Conservation (phyloP, 1,139 yeast genomes). For the Meyerozyma smithsonii region DNA sequence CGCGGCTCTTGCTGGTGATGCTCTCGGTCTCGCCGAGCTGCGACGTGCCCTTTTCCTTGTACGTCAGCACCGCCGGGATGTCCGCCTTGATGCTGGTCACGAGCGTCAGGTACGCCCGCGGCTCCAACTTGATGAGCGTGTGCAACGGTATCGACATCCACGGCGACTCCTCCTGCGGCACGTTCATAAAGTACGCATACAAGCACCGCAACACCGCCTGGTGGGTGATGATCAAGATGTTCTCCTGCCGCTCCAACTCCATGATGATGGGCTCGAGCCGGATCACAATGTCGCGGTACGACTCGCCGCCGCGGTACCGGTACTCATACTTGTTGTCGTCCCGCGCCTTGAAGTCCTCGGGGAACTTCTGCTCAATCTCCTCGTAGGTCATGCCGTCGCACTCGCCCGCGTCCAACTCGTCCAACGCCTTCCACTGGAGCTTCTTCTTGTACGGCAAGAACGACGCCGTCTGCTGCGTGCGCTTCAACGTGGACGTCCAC, state of each 20-base stretch:
- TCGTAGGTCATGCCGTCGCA: conserved; percentile 93
- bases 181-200: conserved; percentile 97
- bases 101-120: conserved; percentile 84
- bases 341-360: conserved; percentile 92
- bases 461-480: conserved; percentile 93
- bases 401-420: conserved; percentile 96
- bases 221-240: conserved; percentile 91
- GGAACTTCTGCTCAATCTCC: conserved; percentile 67
- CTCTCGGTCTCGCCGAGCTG: conserved; percentile 57
- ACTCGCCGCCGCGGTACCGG: conserved; percentile 95
- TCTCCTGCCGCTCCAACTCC: conserved; percentile 97
- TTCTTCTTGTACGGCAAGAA: conserved; percentile 72
- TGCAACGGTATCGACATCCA: conserved; percentile 99
- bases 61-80: conserved; percentile 96
- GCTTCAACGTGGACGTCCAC: conserved; percentile 90
- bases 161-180: conserved; percentile 94
- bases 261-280: conserved; percentile 93
- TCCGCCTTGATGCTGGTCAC: conserved; percentile 91
- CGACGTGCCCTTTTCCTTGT: conserved; percentile 88
- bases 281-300: conserved; percentile 91
- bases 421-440: conserved; percentile 93
- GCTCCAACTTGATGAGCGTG: conserved; percentile 88
- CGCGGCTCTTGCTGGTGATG: conserved; percentile 33
- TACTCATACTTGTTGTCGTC: conserved; percentile 95
- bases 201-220: conserved; percentile 96